Evolutionary conservation across 768 basidiomycete genomes (phyloP), one percentile per base, ranked within the genome.

Genomic region (Trametes cubensis): DNA sequence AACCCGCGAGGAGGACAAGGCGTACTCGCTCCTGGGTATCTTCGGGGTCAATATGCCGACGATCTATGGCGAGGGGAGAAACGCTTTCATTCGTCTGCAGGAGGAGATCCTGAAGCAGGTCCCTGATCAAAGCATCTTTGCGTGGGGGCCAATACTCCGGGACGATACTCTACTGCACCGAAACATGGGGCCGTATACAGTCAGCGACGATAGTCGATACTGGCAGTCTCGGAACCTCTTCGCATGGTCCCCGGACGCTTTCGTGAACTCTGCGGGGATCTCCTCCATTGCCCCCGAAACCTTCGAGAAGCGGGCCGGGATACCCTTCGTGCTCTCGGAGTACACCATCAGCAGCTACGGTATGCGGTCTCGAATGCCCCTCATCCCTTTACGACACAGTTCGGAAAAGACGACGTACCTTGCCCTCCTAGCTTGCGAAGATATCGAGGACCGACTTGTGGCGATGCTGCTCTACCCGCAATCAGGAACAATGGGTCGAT

Each of bases 31-130:
- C 21, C 44, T 65, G 47, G 64, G 64, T 26, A 49, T 65, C 21
- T 65, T 65, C 42, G 60, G 55, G n/a, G 53, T 65, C 51, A 61
- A 61, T 46, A 60, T 65, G 56, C 51, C 60, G 40, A 61, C 55
- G 15, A 49, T 58, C 34, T 65, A 62, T 20, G 64, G 64, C 11
- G 64, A 65, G 38, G 64, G 60, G 21, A 46, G n/a, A 6, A 45
- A 51, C n/a, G 60, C 64, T 15, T 65, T 61, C 56, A 42, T 44
- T 4, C 59, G 64, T 18, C 52, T 65, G 26, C 60, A 61, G 46
- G 60, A 61, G 56, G 64, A 57, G 39, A 65, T 62, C 21, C 41
- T 65, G 40, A 55, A 55, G 62, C 62, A 59, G 20, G 53, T 64
- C 2, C 62, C 62, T 2, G 58, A 60, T 41, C 62, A 64, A 41